Evolutionary conservation across 2,329 filamentous ascomycete species (phyloP).

Genomic region (Fusarium secorum): DNA sequence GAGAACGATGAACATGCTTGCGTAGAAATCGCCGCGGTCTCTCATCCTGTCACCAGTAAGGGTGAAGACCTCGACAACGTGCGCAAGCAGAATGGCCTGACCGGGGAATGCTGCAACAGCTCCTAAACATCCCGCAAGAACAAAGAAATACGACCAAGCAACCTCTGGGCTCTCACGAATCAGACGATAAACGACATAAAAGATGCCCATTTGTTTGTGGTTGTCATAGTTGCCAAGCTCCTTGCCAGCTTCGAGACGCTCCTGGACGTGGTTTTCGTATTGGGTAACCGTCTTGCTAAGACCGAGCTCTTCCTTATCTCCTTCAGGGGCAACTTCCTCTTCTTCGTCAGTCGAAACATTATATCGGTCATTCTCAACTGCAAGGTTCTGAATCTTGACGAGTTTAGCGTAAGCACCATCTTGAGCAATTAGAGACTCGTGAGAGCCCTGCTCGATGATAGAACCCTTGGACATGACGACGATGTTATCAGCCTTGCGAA

Average conservation of each 20-base stretch:
- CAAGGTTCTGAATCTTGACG: slow-evolving; percentile 54
- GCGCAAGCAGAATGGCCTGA: slow-evolving; percentile 54
- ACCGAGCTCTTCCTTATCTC: slow-evolving; percentile 22
- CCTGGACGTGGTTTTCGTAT: slow-evolving; percentile 43
- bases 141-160: slow-evolving; percentile 47
- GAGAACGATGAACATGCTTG: slow-evolving; percentile 63
- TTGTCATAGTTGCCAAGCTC: slow-evolving; percentile 50
- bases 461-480: slow-evolving; percentile 41
- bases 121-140: slow-evolving; percentile 43
- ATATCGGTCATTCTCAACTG: slow-evolving; percentile 36
- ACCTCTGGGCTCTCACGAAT: slow-evolving; percentile 51
- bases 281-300: slow-evolving; percentile 44
- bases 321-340: slow-evolving; percentile 33
- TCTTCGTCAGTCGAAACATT: slow-evolving; percentile 38
- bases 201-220: slow-evolving; percentile 44
- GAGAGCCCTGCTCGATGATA: slow-evolving; percentile 41
- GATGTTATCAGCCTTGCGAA: slow-evolving; percentile 46
- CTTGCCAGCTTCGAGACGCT: slow-evolving; percentile 45
- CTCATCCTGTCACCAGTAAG: slow-evolving; percentile 45
- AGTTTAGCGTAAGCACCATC: slow-evolving; percentile 60
- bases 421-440: slow-evolving; percentile 61
- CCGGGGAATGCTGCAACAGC: slow-evolving; percentile 51
- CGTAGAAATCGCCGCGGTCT: slow-evolving; percentile 58
- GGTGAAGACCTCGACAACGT: slow-evolving; percentile 53
- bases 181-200: slow-evolving; percentile 45